Conservation (phyloP, 331 rosid species). For the Telfairia occidentalis region DNA sequence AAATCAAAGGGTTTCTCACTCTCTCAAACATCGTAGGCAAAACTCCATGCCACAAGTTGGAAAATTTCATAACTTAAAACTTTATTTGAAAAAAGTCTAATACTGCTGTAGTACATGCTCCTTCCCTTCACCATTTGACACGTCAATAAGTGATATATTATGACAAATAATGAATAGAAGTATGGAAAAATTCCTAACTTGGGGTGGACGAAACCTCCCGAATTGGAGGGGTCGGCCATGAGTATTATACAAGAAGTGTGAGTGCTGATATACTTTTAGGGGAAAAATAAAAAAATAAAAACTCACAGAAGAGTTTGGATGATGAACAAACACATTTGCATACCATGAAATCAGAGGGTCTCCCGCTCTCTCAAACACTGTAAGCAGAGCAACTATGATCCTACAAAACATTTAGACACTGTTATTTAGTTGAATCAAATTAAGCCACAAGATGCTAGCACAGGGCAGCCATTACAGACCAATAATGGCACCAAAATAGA, state of each 20-base stretch:
- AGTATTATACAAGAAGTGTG: too few species aligned
- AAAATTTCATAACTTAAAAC: too few species aligned
- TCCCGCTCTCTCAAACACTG: slow-evolving; percentile 31
- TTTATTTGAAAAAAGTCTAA: background rate
- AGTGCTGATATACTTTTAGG: too few species aligned
- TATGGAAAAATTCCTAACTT: too few species aligned
- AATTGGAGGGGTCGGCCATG: too few species aligned
- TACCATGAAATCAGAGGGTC: slow-evolving; percentile 33
- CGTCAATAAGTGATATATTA: too few species aligned
- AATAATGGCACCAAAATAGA: slow-evolving; percentile 36
- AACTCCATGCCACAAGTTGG: too few species aligned
- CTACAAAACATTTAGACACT: slow-evolving; percentile 11
- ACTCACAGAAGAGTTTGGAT: background rate
- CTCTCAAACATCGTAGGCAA: too few species aligned
- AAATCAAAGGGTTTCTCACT: slow-evolving; percentile 5
- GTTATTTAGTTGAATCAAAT: background rate
- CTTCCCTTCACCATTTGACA: too few species aligned
- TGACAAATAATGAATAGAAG: too few species aligned
- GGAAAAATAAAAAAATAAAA: background rate
- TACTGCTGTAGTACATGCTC: too few species aligned
- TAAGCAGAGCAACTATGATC: slow-evolving; percentile 28
- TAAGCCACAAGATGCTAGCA: background rate
- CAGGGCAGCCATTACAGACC: slow-evolving; percentile 11
- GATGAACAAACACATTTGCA: background rate
- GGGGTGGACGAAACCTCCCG: too few species aligned